These are phyloP conservation scores for Bruguiera gymnorhiza DNA, from an alignment of 345 rosid species.

Conservation along the genomic window DNA sequence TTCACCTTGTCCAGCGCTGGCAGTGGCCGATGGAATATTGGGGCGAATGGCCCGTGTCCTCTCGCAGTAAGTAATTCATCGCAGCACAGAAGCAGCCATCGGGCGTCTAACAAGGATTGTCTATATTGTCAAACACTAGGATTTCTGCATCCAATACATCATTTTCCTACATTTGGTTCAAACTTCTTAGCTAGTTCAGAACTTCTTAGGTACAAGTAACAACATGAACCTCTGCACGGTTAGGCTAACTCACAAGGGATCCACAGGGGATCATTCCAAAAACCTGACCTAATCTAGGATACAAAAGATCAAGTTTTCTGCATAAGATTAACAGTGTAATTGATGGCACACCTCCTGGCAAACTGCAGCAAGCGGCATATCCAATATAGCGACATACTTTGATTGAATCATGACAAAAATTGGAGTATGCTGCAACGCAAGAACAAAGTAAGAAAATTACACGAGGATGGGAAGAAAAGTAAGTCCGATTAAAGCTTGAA, in stretches of 20 bases:
- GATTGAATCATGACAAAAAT: too few relatives aligned
- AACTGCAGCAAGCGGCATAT: too few relatives aligned
- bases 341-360: too few relatives aligned
- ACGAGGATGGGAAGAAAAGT: neutral
- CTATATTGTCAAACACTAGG: constrained; percentile 22
- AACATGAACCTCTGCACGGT: too few relatives aligned
- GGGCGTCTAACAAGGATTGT: constrained; percentile 7
- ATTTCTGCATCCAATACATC: constrained; percentile 22
- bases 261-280: too few relatives aligned
- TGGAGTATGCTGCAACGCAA: too few relatives aligned
- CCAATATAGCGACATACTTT: too few relatives aligned
- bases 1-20: constrained; percentile 17
- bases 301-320: too few relatives aligned
- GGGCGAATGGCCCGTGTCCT: constrained; percentile 11
- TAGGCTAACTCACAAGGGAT: too few relatives aligned
- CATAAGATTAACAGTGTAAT: too few relatives aligned
- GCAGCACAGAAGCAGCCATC: constrained; percentile 17
- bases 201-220: too few relatives aligned
- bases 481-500: neutral
- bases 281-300: too few relatives aligned
- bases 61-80: constrained; percentile 21
- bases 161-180: constrained; percentile 17
- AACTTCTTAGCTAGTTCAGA: constrained; percentile 4
- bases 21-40: constrained; percentile 10
- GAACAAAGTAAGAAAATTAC: neutral